Evolutionary conservation across 495 filamentous ascomycete genomes (phyloP), one percentile per base, ranked within the genome.

Genomic region (Talaromyces proteolyticus): DNA sequence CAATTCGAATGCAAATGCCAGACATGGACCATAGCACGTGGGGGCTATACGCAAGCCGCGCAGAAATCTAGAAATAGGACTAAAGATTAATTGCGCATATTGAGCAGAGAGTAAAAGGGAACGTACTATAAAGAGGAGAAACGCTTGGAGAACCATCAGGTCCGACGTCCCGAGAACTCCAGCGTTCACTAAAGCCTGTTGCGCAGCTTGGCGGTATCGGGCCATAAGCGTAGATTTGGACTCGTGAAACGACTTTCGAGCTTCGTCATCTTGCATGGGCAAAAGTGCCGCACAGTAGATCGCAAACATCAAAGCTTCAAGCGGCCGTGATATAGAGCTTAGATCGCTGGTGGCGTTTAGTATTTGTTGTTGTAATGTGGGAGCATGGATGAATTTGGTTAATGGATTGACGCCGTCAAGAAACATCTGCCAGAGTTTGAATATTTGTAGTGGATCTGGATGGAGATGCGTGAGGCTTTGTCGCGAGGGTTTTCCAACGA

Each of bases 401-500:
- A 89, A 57, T 0, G 85, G 85, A 61, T 88, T 82, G 52, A 87
- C 78, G 54, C 81, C 79, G 49, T 82, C 76, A 12, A 85, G 72
- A 55, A 78, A 88, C 1, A 74, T 73, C 59, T 88, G 83, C 85
- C 86, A 89, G 5, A 90, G 61, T 44, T 74, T 69, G 55, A 89
- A 82, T 18, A 89, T 83, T 49, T 89, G 85, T 46, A 88, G 73
- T 6, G 81, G 65, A 3, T 64, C 61, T 1, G 87, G 87, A 66
- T 92, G 87, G n/a, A 81, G 59, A 39, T 52, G 47, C 10, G 54
- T 55, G 1, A 70, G 56, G 8, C 38, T 52, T 26, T 54, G 42
- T 22, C 34, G 48, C 3, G 47, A 47, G 4, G 26, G 50, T 14
- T 14, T 20, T 23, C 55, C 40, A 23, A 49, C 52, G 12, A 65